Evolutionary conservation across 768 basidiomycete species (phyloP), one percentile per base, ranked within the genome.

Genomic region (Tulasnella sp.): DNA sequence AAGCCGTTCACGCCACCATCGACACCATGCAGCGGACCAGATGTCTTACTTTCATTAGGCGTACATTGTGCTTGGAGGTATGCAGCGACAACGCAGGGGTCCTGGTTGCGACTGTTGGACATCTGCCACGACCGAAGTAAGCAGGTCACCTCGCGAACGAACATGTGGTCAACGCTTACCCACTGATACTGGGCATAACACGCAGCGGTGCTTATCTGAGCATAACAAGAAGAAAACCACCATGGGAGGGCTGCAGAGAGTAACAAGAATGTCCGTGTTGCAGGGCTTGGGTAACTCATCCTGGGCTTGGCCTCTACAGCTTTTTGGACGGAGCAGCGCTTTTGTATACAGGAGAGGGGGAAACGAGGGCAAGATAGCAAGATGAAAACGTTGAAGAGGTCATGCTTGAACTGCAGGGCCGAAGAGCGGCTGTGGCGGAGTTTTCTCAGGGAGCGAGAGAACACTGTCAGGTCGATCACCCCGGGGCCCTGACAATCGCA

Each of bases 71-170:
- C 60, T 41, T 60, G 41, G 6, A 78, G 77, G n/a, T 64, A 60
- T 60, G 77, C 50, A 16, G 77, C 77, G 58, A 78, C 77, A 28
- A 64, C 60, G 40, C 77, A 78, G 22, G 77, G 77, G 16, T 48
- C 41, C 77, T 78, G 77, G 31, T 46, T 72, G 50, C 50, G n/a
- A 11, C 42, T 41, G 64, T 78, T 78, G 20, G 41, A 41, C 77
- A 78, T 78, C 77, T 78, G 42, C n/a, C 54, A 72, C 69, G 22
- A 37, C 54, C 28, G 20, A 41, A 28, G 22, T 78, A 22, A 78
- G 60, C 50, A 7, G 54, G 41, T 46, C 14, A 5, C 41, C 41
- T 28, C 28, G 22, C 28, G 34, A 76, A 50, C 24, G 7, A 50
- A 20, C 50, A 41, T n/a, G 6, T 12, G 24, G 40, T 42, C 74